Evolutionary conservation across 352 stramenopile genomes (phyloP), one percentile per base, ranked within the genome.

Genomic region (Globisporangium emineosum): DNA sequence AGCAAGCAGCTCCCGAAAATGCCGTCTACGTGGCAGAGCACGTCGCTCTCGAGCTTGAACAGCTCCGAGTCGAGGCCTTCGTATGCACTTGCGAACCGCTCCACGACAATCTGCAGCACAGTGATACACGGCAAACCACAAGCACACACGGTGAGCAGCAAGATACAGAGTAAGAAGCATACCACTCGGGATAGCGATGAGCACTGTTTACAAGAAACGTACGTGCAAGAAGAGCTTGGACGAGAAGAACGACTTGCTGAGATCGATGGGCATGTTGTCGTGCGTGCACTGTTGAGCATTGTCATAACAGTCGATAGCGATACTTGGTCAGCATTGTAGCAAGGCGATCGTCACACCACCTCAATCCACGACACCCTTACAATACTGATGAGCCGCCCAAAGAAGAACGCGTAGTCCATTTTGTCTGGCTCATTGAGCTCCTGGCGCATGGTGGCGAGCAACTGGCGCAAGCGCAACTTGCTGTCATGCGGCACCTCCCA

Each of bases 41-140:
- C 68, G 33, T 91, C 85, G 37, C 80, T 84, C 57, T 94, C 81
- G 15, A 88, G 57, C 49, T 86, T 89, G 59, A 94, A 94, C 15
- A 86, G 51, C 23, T 89, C 81, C 12, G 67, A 70, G 52, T 89
- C 75, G 50, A 81, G 74, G 2, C 70, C 70, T 30, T 77, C 69
- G 60, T 87, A 86, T 15, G 74, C 72, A 21, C 70, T 68, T 1
- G 77, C 79, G 33, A 91, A 82, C n/a, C 83, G 75, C 60, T 89
- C 70, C 3, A 88, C 79, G 37, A 89, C 52, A 32, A 92, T 63
- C 85, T 93, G 25, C 17, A 40, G 47, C 5, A 7, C 30, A 53
- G 25, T 40, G 25, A 32, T 3, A 25, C 4, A 25, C 19, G 15
- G 15, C 25, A 35, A 10, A 15, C 23, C 23, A 45, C 4, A 19